Base-by-base conservation (phyloP, 108 stramenopile genomes). In the Nitzschia sp. region DNA sequence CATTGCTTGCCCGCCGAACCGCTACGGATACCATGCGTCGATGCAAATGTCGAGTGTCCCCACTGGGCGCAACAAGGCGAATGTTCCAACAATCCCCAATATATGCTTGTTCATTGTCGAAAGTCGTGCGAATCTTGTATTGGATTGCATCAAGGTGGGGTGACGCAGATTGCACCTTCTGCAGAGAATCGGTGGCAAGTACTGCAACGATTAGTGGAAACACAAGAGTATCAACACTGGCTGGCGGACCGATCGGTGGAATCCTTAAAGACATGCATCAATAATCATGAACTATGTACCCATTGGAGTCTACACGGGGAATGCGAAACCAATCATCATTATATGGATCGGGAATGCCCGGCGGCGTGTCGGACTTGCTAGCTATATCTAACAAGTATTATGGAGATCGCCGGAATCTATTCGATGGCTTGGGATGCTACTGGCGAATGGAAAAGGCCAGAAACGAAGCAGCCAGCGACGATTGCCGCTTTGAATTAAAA, bases 61-160 rank as follows among this genome's bases (percentile, higher is more conserved):
- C 38, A 74, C 3, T 83, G 83, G 75, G 82, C 85, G 1, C 31
- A 55, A 2, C 36, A 68, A 35, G 85, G 83, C 1, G 83, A 84
- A 76, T 89, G 87, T 62, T 70, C 61, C 11, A 62, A 46, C 0
- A 85, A 85, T 73, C 85, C 85, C 4, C 80, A 77, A 28, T 89
- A 83, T 75, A 89, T 89, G 87, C 59, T 85, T 59, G 57, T 80
- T 13, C 70, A 85, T 57, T 89, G 87, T 54, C 81, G 81, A 42
- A 66, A 72, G 35, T 73, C 78, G 33, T 89, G 87, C 64, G 68
- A 79, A 4, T 72, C 77, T 2, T 78, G 77, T 49, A 66, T 76
- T 35, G 25, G 30, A 18, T 36, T 71, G 29, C 76, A 77, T 38
- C 51, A 36, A 35, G 66, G 60, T 0, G 66, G 38, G 9, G 47